A percentile compares a stretch with the other conserved stretches of the same genome.
Evolutionary conservation across 352 stramenopile species (phyloP).

Genomic region (Globisporangium acanthophoron): DNA sequence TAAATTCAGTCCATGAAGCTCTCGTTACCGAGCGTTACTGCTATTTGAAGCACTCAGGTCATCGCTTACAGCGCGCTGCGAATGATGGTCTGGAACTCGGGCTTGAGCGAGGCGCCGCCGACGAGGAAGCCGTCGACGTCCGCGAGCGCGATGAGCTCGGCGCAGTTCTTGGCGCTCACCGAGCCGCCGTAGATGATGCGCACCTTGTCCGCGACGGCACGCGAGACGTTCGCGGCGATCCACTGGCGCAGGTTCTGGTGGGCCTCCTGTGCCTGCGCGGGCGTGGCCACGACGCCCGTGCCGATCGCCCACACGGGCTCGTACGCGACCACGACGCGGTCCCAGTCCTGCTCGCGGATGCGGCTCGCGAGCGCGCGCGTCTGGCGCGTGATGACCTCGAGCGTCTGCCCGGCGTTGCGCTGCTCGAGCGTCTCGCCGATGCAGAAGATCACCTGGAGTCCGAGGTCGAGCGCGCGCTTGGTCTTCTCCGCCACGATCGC

Average conservation of each 20-base stretch:
- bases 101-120: constrained; percentile 91
- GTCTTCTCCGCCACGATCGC: too few relatives aligned
- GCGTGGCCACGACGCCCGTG: constrained; percentile 94
- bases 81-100: constrained; percentile 89
- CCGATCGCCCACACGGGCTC: constrained; percentile 98
- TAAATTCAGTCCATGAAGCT: too few relatives aligned
- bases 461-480: constrained; percentile 84
- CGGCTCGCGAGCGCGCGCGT: constrained; percentile 89
- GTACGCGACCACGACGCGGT: constrained; percentile 93
- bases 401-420: constrained; percentile 83
- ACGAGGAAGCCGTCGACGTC: constrained; percentile 93
- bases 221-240: constrained; percentile 65
- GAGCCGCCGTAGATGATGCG: constrained; percentile 92
- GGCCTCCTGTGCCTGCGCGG: constrained; percentile 92
- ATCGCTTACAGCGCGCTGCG: constrained; percentile 40
- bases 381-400: constrained; percentile 93
- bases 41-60: too few relatives aligned
- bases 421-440: constrained; percentile 95
- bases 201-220: constrained; percentile 54
- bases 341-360: constrained; percentile 79
- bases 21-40: too few relatives aligned
- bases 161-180: constrained; percentile 90
- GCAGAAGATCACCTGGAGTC: constrained; percentile 94
- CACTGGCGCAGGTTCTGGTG: constrained; percentile 85
- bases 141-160: constrained; percentile 80